Evolutionary conservation across 805 yeast genomes (phyloP).

Genomic region (Scheffersomyces ergatensis): DNA sequence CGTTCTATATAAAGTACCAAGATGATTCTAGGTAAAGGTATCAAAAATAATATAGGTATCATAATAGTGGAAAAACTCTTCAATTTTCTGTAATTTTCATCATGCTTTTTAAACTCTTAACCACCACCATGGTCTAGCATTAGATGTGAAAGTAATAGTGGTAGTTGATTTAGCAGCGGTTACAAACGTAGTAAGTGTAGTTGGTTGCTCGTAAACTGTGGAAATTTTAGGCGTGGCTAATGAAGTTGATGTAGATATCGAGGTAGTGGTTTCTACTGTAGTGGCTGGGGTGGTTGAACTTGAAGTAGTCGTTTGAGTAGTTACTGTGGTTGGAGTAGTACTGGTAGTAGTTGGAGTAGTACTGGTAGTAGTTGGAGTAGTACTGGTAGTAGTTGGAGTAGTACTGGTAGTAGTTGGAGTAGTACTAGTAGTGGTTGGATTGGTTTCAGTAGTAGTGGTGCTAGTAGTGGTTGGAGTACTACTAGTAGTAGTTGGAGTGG

Average conservation of each 20-base stretch:
- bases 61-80: too few relatives aligned
- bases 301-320: conserved; percentile 1
- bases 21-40: too few relatives aligned
- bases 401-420: conserved; percentile 2
- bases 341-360: conserved; percentile 2
- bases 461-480: conserved; percentile 1
- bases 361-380: background rate
- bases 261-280: conserved; percentile 1
- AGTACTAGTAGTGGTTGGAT: background rate
- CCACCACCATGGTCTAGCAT: background rate
- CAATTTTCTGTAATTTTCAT: too few relatives aligned
- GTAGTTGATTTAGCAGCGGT: background rate
- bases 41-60: too few relatives aligned
- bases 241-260: conserved; percentile 1
- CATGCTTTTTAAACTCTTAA: too few relatives aligned
- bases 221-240: background rate
- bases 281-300: conserved; percentile 2
- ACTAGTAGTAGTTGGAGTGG: conserved; percentile 1
- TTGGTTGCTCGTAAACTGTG: background rate
- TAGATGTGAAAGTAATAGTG: background rate
- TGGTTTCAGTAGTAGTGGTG: background rate
- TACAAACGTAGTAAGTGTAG: background rate
- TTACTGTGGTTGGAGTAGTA: conserved; percentile 1
- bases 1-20: too few relatives aligned
- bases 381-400: conserved; percentile 2